These are phyloP conservation scores for Cryptococcus jaspeensis DNA, from an alignment of 1,284 basidiomycete genomes.

Conservation along the genomic window DNA sequence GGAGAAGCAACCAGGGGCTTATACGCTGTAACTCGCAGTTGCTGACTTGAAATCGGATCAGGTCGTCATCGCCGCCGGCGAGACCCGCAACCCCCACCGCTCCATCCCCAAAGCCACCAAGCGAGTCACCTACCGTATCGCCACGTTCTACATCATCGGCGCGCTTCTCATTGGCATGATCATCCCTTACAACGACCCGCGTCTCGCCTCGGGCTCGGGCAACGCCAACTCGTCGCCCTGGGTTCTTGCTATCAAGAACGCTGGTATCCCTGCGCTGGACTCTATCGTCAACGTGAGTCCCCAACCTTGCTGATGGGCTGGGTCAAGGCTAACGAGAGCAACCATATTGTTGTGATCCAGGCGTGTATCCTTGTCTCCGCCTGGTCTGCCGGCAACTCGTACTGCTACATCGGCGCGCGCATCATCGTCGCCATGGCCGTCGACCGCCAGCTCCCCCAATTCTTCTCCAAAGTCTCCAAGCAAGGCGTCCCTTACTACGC, in stretches of 20 bases:
- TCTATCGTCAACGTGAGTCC: constrained; percentile 65
- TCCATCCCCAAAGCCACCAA: constrained; percentile 8
- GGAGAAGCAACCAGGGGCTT: too few species aligned
- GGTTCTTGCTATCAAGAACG: constrained; percentile 59
- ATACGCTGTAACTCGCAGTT: too few species aligned
- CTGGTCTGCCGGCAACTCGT: constrained; percentile 80
- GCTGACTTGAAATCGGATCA: neutral
- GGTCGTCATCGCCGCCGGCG: constrained; percentile 18
- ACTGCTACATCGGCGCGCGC: constrained; percentile 76
- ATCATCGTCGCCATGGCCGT: constrained; percentile 75
- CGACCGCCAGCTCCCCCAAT: constrained; percentile 69
- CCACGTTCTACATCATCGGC: constrained; percentile 61
- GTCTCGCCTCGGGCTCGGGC: constrained; percentile 56
- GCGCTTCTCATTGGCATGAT: constrained; percentile 65
- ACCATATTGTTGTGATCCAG: too few species aligned
- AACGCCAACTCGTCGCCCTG: constrained; percentile 68
- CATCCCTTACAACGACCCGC: constrained; percentile 63
- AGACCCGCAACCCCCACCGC: constrained; percentile 32
- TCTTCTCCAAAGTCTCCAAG: constrained; percentile 66
- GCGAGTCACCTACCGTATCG: constrained; percentile 65
- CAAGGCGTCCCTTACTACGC: constrained; percentile 72
- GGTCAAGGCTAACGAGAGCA: too few species aligned
- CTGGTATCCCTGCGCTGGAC: constrained; percentile 68
- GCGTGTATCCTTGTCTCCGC: too few species aligned
- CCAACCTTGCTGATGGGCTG: too few species aligned